Percentiles rank a stretch among this genome's conserved stretches.
Evolutionary conservation across 768 basidiomycete genomes (phyloP).

Genomic region (Tephrocybe sp.): DNA sequence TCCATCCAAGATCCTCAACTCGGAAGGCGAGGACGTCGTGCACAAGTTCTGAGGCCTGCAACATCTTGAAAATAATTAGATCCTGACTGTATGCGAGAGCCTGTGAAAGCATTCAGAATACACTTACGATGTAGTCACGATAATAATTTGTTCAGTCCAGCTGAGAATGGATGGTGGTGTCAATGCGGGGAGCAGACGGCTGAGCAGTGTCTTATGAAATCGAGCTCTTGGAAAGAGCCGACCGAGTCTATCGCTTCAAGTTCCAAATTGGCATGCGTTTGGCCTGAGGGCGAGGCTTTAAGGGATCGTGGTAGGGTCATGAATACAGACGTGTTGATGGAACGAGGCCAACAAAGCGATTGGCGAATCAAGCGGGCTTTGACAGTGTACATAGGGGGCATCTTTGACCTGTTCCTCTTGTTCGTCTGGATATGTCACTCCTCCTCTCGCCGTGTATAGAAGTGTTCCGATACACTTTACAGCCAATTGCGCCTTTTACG

Average conservation of each 20-base stretch:
- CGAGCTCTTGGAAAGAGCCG: not conserved
- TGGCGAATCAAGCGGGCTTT: not conserved
- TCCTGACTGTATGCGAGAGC: not conserved
- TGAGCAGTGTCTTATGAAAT: not conserved
- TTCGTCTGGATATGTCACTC: conserved; percentile 27
- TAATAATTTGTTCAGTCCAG: not conserved
- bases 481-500: conserved; percentile 62
- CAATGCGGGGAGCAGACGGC: not conserved
- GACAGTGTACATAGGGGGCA: not conserved
- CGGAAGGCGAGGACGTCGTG: conserved; percentile 8
- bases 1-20: conserved; percentile 15
- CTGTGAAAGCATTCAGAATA: not conserved
- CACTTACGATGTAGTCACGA: not conserved
- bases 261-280: not conserved
- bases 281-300: not conserved
- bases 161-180: not conserved
- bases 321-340: not conserved
- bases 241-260: not conserved
- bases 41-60: not conserved
- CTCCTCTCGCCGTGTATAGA: conserved; percentile 41
- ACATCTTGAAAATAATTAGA: not conserved
- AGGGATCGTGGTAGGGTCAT: not conserved
- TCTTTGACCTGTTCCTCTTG: conserved; percentile 2
- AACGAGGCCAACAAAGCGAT: not conserved
- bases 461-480: conserved; percentile 50